Evolutionary conservation across 441 rosid genomes (phyloP).

Genomic region (Mallotus japonicus): DNA sequence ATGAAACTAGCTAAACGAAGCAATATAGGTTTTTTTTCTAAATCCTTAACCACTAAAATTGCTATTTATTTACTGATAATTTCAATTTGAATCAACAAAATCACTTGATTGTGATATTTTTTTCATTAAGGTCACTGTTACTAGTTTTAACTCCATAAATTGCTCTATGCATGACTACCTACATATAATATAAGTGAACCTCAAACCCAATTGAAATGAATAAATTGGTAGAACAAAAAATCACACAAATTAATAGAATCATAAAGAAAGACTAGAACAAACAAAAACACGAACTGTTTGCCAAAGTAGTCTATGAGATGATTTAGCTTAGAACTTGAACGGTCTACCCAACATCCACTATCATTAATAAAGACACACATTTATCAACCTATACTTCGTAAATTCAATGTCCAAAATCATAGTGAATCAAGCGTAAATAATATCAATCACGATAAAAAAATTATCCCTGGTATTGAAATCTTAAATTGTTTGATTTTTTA

Average conservation of each 20-base stretch:
- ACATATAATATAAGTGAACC: not conserved
- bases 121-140: no score
- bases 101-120: no score
- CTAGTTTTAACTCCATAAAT: not conserved
- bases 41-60: no score
- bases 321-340: constrained; percentile 1
- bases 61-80: no score
- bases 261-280: not conserved
- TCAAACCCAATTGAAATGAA: not conserved
- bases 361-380: not conserved
- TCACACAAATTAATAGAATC: not conserved
- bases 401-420: constrained; percentile 6
- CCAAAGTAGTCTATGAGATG: not conserved
- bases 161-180: no score
- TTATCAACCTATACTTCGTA: constrained; percentile 4
- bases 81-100: no score
- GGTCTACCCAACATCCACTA: constrained; percentile 5
- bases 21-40: no score
- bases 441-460: no score
- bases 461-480: no score
- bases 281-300: not conserved
- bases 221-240: no score
- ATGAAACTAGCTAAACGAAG: not conserved
- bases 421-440: not conserved
- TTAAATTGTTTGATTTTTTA: no score